Base-by-base conservation (phyloP, 805 yeast genomes). In the Ogataea pini region DNA sequence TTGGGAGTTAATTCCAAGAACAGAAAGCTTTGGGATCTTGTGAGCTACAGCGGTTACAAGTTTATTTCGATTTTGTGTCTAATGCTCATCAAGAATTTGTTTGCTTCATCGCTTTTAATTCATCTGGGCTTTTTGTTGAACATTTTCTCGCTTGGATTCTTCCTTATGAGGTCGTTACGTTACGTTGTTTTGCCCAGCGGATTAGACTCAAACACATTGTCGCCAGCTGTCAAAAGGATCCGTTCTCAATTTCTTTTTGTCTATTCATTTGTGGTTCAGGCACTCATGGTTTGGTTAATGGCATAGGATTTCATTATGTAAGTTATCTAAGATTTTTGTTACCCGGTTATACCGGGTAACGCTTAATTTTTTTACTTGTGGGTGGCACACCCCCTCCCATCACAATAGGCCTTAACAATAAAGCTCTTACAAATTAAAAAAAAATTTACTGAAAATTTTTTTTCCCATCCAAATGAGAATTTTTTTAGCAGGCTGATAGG, bases 1-100 rank as follows among this genome's bases (percentile, higher is more conserved):
- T 75, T 94, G 50, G 80, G 79, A 50, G 82, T 89, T 46, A 78
- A 79, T 13, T 78, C 86, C 10, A 86, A 83, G 57, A 61, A 56
- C 37, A 55, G 65, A 24, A 64, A 64, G 31, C 65, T 88, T 33
- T 83, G 91, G 77, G 99, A 94, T 65, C 72, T 94, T 51, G 78
- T 88, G 8, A 85, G 96, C 51, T 94, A 89, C 69, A 84, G 91
- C 43, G 97, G 98, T 31, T 95, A 94, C 75, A 94, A 94, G 67
- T 95, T 89, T 63, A 89, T 95, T 33, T 89, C 96, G 7, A 75
- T 86, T 52, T 77, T 84, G 14, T 64, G 78, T n/a, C 71, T 80
- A 44, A 68, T 85, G 57, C 63, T 83, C 36, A 63, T 79, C 56
- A 83, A 80, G 53, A 75, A 73, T 53, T 61, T 76, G 9, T 42